A percentile compares a stretch with the other conserved stretches of the same genome.
phyloP scores from a whole-genome alignment of 352 stramenopile genomes.

The Phytophthora podocarpi region DNA sequence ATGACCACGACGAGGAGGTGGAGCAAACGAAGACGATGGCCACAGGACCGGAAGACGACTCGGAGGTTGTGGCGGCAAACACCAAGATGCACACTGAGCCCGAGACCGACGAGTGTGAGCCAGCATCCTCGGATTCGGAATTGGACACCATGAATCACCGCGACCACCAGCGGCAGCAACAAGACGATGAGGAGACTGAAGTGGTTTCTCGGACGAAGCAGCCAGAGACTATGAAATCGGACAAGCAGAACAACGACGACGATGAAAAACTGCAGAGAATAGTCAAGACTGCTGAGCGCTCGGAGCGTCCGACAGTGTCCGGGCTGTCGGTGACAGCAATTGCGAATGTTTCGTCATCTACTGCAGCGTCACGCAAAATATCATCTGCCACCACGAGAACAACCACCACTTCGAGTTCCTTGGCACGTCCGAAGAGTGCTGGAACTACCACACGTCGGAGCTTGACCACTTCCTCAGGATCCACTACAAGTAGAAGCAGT shows the following conservation, averaged over 20 bases:
- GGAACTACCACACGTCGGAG: constrained; percentile 26
- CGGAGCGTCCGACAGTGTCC: constrained; percentile 25
- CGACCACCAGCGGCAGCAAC: constrained; percentile 18
- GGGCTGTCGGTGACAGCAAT: background rate
- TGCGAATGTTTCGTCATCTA: background rate
- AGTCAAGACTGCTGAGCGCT: constrained; percentile 46
- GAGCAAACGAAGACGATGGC: background rate
- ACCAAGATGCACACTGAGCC: constrained; percentile 28
- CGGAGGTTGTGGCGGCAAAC: background rate
- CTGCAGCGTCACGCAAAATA: constrained; percentile 20
- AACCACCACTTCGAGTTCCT: constrained; percentile 26
- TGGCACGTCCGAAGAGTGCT: constrained; percentile 57
- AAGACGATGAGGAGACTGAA: constrained; percentile 24
- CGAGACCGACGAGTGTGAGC: constrained; percentile 47
- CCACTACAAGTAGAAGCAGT: constrained; percentile 14
- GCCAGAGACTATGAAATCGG: background rate
- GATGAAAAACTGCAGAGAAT: constrained; percentile 43
- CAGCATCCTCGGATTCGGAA: constrained; percentile 37
- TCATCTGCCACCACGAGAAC: constrained; percentile 12
- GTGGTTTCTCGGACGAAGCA: constrained; percentile 8
- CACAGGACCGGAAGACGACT: constrained; percentile 4
- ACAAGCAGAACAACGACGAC: constrained; percentile 31
- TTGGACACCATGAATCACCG: constrained; percentile 22
- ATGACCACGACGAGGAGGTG: background rate
- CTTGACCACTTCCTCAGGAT: constrained; percentile 4